phyloP scores from a whole-genome alignment of 768 basidiomycete genomes.

The Cystoderma amianthinum region DNA sequence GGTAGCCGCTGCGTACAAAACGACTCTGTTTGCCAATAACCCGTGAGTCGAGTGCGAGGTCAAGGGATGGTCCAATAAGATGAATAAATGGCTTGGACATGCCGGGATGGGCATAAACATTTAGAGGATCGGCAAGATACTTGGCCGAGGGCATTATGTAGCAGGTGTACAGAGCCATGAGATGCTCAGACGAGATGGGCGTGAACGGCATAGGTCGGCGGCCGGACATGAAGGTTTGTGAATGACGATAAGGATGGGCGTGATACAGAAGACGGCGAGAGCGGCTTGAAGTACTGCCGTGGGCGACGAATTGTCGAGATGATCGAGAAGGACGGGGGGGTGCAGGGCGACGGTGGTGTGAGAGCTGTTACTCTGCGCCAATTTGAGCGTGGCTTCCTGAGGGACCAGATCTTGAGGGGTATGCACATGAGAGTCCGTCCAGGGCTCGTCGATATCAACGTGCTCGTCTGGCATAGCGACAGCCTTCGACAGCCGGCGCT shows the following conservation, averaged over 20 bases:
- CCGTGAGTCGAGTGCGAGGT: conserved; percentile 76
- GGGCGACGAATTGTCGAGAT: too few relatives aligned
- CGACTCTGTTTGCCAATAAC: conserved; percentile 55
- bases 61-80: conserved; percentile 68
- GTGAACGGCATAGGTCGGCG: conserved; percentile 60
- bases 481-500: conserved; percentile 13
- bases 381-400: conserved; percentile 40
- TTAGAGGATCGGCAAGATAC: conserved; percentile 77
- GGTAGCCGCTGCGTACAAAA: conserved; percentile 60
- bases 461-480: conserved; percentile 43
- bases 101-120: conserved; percentile 79
- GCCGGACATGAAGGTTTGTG: conserved; percentile 36
- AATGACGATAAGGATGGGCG: conserved; percentile 26
- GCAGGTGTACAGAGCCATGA: conserved; percentile 60
- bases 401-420: conserved; percentile 40
- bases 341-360: conserved; percentile 5
- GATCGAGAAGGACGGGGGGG: too few relatives aligned
- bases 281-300: conserved; percentile 10
- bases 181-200: conserved; percentile 46
- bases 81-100: conserved; percentile 83
- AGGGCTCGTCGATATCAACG: conserved; percentile 42
- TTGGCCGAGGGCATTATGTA: conserved; percentile 56
- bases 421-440: conserved; percentile 36
- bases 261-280: conserved; percentile 14
- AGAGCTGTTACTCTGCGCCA: conserved; percentile 68